A percentile compares a stretch with the other conserved stretches of the same genome.
These are phyloP conservation scores for Oryza glumipatula DNA, from an alignment of 176 grass and related monocot species.

Conservation along the genomic window DNA sequence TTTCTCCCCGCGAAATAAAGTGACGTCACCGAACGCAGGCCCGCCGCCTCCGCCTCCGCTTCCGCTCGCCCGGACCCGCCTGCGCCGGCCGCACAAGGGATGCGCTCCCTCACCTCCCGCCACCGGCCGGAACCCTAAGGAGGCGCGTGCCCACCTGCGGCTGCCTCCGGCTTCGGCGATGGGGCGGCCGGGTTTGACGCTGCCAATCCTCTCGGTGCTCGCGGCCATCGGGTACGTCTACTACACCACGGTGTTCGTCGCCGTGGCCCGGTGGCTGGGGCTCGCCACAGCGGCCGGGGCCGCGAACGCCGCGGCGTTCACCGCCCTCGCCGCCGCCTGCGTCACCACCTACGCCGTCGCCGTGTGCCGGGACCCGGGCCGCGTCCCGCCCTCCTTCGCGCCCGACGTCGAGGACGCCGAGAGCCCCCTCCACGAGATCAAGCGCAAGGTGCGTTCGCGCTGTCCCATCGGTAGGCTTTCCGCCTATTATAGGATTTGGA, in stretches of 20 bases:
- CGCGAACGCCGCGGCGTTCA: conserved; percentile 72
- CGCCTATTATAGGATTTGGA: no score
- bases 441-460: conserved; percentile 65
- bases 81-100: conserved; percentile 35
- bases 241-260: conserved; percentile 85
- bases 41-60: conserved; percentile 24
- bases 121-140: conserved; percentile 50
- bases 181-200: conserved; percentile 77
- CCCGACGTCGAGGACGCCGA: conserved; percentile 74
- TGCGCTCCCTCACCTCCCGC: conserved; percentile 35
- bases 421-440: conserved; percentile 75
- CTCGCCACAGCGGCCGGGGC: conserved; percentile 65
- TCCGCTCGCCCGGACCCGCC: conserved; percentile 32
- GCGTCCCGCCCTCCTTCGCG: conserved; percentile 63
- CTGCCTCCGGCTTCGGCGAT: conserved; percentile 26
- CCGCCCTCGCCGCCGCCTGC: conserved; percentile 59
- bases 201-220: conserved; percentile 80
- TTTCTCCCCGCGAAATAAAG: conserved; percentile 37
- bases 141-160: background rate
- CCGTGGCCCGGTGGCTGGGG: conserved; percentile 71
- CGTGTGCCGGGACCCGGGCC: conserved; percentile 69
- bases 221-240: conserved; percentile 75
- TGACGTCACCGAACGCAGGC: conserved; percentile 17
- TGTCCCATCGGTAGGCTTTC: background rate
- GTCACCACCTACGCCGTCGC: conserved; percentile 63